Evolutionary conservation across 495 filamentous ascomycete genomes (phyloP).

Genomic region (Tetracladium setigerum): DNA sequence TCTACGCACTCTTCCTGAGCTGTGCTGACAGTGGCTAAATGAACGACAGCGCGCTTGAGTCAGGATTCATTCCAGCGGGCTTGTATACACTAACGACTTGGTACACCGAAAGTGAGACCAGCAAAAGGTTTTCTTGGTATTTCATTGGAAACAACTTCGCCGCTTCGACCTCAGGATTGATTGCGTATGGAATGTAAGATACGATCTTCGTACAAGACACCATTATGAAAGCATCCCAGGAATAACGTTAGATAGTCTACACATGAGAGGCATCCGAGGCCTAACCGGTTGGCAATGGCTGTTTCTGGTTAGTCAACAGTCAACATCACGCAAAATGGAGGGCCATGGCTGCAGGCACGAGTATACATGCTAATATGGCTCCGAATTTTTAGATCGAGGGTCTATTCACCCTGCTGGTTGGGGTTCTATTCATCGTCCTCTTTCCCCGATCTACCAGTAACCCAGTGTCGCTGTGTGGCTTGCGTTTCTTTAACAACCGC

Average conservation of each 20-base stretch:
- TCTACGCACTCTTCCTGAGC: slow-evolving; percentile 26
- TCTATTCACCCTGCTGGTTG: background rate
- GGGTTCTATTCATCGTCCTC: background rate
- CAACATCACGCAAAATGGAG: no score
- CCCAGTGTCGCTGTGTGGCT: background rate
- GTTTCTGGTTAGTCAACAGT: slow-evolving; percentile 33
- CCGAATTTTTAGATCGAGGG: background rate
- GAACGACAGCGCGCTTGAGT: no score
- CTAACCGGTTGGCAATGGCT: slow-evolving; percentile 55
- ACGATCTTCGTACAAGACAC: no score
- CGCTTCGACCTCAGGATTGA: slow-evolving; percentile 42
- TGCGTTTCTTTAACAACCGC: background rate
- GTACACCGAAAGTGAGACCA: slow-evolving; percentile 51
- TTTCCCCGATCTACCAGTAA: background rate
- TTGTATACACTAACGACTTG: slow-evolving; percentile 52
- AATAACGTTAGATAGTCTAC: no score
- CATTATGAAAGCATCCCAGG: no score
- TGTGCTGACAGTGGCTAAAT: no score
- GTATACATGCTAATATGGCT: background rate
- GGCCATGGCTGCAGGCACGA: no score
- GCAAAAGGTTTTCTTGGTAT: slow-evolving; percentile 44
- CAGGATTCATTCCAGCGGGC: slow-evolving; percentile 52
- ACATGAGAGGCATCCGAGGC: slow-evolving; percentile 37
- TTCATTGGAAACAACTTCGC: slow-evolving; percentile 47
- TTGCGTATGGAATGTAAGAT: slow-evolving; percentile 44